A percentile compares a stretch with the other conserved stretches of the same genome.
Conservation (phyloP, 768 basidiomycete species). For the Termitomyces sp. region DNA sequence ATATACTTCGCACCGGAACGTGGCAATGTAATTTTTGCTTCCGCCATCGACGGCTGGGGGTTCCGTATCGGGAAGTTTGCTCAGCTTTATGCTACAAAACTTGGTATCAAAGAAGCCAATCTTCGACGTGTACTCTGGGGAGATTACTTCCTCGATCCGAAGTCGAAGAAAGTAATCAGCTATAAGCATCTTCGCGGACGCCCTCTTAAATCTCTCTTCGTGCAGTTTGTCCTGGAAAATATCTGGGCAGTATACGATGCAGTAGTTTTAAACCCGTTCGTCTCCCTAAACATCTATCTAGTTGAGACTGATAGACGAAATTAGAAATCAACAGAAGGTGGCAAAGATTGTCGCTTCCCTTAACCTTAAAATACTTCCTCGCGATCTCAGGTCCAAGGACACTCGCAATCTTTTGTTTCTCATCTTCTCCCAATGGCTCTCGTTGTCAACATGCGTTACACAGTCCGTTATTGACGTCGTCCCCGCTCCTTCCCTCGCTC, state of each 20-base stretch:
- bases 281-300: constrained; percentile 15
- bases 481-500: constrained; percentile 82
- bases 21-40: constrained; percentile 95
- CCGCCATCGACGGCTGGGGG: constrained; percentile 96
- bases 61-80: constrained; percentile 94
- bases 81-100: constrained; percentile 82
- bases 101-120: constrained; percentile 86
- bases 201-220: constrained; percentile 89
- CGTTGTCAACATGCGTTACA: constrained; percentile 88
- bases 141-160: constrained; percentile 94
- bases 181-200: constrained; percentile 87
- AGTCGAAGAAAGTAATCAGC: constrained; percentile 88
- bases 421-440: constrained; percentile 95
- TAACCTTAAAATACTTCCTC: constrained; percentile 74
- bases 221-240: constrained; percentile 96
- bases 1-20: constrained; percentile 95
- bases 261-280: constrained; percentile 83
- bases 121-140: constrained; percentile 91
- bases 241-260: constrained; percentile 97
- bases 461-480: constrained; percentile 90
- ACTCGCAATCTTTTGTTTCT: constrained; percentile 74
- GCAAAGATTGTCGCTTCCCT: constrained; percentile 82
- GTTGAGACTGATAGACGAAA: constrained; percentile 7
- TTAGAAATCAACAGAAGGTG: constrained; percentile 85
- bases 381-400: constrained; percentile 92